Evolutionary conservation across 352 stramenopile species (phyloP), one percentile per base, ranked within the genome.

Genomic region (Phytophthora ramorum): DNA sequence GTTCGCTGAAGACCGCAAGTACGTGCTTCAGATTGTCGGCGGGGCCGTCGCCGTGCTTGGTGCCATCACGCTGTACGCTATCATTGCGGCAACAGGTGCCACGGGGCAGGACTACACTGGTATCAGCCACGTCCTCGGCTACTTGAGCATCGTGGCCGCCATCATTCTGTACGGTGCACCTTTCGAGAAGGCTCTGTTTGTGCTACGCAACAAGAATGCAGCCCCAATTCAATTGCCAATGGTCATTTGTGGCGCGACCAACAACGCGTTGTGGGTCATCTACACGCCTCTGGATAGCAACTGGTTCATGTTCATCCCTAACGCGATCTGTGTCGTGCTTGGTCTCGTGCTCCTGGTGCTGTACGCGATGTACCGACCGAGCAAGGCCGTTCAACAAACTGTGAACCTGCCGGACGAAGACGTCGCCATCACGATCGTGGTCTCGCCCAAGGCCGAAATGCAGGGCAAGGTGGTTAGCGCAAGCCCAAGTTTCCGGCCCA

Each of bases 221-320:
- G 54, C 72, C 0, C 77, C 79, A 22, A 72, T 89, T 22, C 74
- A 81, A 37, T 81, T 89, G 28, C 58, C 73, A 13, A 77, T 87
- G 66, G 72, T 87, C 24, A 46, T 83, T 40, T 73, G 69, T 0
- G 74, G 66, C 14, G 61, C 66, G 0, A 57, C 76, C 24, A 89
- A 86, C 69, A 82, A 79, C 49, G 58, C 54, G 10, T 38, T 83
- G 17, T 89, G 80, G 80, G 61, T 87, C 34, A 53, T 74, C 26
- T 86, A 89, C 56, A 72, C 74, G 2, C 52, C 71, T 3, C 44
- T 87, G 19, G 66, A 79, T 41, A 65, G 51, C 40, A 78, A 84
- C 66, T 85, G 71, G 76, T 72, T 87, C 66, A 76, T 87, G 61
- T 73, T 89, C 46, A 65, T 76, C 38, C 77, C 77, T 4, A 83